Evolutionary conservation across 2,329 filamentous ascomycete species (phyloP).

Genomic region (Fusarium nurragi): DNA sequence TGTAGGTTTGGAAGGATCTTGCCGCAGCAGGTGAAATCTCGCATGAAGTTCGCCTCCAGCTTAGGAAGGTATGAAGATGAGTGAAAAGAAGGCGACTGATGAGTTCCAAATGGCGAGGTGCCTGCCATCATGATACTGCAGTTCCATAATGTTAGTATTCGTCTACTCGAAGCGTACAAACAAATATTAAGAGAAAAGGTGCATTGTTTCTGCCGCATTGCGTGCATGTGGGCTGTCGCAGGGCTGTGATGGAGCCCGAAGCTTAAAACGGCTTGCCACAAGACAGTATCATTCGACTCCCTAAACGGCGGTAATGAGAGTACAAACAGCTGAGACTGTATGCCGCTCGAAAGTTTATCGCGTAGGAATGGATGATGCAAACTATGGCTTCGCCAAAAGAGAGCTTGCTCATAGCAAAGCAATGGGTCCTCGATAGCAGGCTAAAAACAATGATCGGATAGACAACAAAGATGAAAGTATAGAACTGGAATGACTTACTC

Average conservation of each 20-base stretch:
- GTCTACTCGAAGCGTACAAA: slow-evolving; percentile 5
- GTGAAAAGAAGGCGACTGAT: slow-evolving; percentile 94
- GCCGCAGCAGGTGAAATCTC: slow-evolving; percentile 95
- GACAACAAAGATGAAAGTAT: slow-evolving; percentile 11
- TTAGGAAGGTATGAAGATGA: slow-evolving; percentile 97
- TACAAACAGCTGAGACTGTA: background rate
- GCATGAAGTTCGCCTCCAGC: slow-evolving; percentile 97
- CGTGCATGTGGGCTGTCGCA: slow-evolving; percentile 21
- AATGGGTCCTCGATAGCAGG: background rate
- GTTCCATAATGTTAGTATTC: slow-evolving; percentile 38
- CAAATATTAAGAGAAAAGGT: slow-evolving; percentile 1
- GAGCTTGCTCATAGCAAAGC: background rate
- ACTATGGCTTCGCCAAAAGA: background rate
- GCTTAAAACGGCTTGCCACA: slow-evolving; percentile 40
- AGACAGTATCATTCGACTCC: slow-evolving; percentile 18
- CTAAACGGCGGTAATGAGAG: slow-evolving; percentile 2
- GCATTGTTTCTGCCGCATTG: slow-evolving; percentile 24
- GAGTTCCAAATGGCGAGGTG: slow-evolving; percentile 84
- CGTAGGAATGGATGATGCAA: background rate
- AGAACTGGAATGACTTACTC: slow-evolving; percentile 74
- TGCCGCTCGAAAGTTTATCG: background rate
- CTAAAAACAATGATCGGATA: slow-evolving; percentile 10
- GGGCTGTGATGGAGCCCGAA: slow-evolving; percentile 29
- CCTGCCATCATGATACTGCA: slow-evolving; percentile 91
- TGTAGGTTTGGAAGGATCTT: slow-evolving; percentile 89